These are phyloP conservation scores for Stipa capillata DNA, from an alignment of 176 grass and related monocot genomes.

Conservation along the genomic window DNA sequence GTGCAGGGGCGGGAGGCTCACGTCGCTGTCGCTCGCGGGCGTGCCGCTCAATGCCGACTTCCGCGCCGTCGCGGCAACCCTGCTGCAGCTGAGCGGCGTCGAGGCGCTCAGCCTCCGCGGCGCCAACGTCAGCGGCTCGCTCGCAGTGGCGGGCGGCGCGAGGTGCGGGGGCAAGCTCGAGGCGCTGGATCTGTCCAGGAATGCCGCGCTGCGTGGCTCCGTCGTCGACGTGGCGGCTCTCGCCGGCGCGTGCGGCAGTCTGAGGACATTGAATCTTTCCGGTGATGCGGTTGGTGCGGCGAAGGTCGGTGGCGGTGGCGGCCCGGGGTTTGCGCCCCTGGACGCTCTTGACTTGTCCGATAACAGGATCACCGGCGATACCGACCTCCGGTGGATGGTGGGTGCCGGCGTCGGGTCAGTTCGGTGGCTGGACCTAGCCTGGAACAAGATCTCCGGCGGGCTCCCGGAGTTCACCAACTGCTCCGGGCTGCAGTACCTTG, in stretches of 20 bases:
- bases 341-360: conserved; percentile 59
- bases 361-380: conserved; percentile 58
- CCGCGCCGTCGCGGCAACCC: conserved; percentile 30
- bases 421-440: conserved; percentile 48
- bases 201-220: conserved; percentile 60
- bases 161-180: conserved; percentile 39
- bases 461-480: conserved; percentile 66
- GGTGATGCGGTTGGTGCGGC: conserved; percentile 36
- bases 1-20: conserved; percentile 49
- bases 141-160: neutral
- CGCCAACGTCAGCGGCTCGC: conserved; percentile 60
- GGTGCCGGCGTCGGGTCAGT: conserved; percentile 43
- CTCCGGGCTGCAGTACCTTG: conserved; percentile 61
- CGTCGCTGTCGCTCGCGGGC: conserved; percentile 43
- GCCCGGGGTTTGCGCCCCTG: conserved; percentile 27
- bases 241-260: conserved; percentile 24
- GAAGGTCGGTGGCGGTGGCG: neutral
- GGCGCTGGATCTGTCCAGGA: conserved; percentile 69
- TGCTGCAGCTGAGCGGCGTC: conserved; percentile 49
- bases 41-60: conserved; percentile 66
- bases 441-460: conserved; percentile 51
- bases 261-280: conserved; percentile 66
- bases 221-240: conserved; percentile 56
- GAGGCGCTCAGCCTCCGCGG: conserved; percentile 57
- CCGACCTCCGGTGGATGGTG: conserved; percentile 55